Evolutionary conservation across 257 asterid genomes (phyloP).

Genomic region (Catharanthus roseus): DNA sequence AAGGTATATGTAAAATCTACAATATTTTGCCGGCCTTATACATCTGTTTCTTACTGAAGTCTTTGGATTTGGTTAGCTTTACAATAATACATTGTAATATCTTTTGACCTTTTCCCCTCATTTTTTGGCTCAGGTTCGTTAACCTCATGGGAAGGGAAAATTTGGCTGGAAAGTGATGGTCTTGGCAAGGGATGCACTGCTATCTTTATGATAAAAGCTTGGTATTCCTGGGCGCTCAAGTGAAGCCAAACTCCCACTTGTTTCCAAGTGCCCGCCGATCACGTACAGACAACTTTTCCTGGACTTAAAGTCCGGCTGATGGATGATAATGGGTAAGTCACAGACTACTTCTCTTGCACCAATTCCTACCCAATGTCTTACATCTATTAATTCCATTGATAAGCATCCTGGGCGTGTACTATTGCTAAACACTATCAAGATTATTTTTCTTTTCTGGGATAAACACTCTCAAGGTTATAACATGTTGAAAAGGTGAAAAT

Average conservation of each 20-base stretch:
- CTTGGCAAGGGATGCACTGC: conserved; percentile 84
- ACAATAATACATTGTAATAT: neutral
- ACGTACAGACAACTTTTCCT: conserved; percentile 42
- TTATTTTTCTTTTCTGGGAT: no score
- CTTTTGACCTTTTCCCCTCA: neutral
- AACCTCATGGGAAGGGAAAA: conserved; percentile 95
- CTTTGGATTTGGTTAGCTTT: neutral
- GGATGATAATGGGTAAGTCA: conserved; percentile 80
- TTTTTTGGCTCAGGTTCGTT: conserved; percentile 54
- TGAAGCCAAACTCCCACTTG: conserved; percentile 48
- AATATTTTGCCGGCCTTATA: neutral
- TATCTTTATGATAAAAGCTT: conserved; percentile 66
- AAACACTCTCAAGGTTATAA: no score
- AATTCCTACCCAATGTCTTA: neutral
- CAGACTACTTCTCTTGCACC: neutral
- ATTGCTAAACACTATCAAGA: no score
- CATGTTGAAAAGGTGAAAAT: no score
- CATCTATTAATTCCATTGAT: neutral
- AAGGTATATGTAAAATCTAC: conserved; percentile 41
- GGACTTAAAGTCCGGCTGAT: conserved; percentile 79
- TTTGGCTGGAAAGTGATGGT: conserved; percentile 96
- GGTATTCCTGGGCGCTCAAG: conserved; percentile 61
- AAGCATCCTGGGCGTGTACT: neutral
- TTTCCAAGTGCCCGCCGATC: conserved; percentile 47
- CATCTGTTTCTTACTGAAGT: neutral